Evolutionary conservation across 2,329 filamentous ascomycete species (phyloP).

Genomic region (Chaetothyriales sp.): DNA sequence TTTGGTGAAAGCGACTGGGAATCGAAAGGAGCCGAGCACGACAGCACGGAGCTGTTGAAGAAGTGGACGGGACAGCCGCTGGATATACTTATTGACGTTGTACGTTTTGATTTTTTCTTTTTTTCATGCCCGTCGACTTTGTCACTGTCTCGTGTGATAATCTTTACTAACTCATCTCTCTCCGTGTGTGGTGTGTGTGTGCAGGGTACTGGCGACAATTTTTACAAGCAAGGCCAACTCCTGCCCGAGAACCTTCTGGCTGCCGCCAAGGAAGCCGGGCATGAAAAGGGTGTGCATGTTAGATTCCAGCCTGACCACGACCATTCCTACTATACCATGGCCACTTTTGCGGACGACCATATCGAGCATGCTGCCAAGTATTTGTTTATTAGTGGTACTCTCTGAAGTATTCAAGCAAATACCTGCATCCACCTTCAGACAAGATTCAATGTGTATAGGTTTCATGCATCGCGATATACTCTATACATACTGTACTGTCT

Average conservation of each 20-base stretch:
- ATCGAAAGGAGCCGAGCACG: constrained; percentile 72
- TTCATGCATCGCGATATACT: no score
- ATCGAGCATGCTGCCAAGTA: constrained; percentile 84
- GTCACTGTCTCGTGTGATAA: not conserved
- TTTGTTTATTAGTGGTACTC: constrained; percentile 32
- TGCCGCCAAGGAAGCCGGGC: constrained; percentile 62
- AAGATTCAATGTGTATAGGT: no score
- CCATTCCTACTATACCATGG: constrained; percentile 96
- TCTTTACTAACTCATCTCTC: constrained; percentile 63
- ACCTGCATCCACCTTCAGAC: no score
- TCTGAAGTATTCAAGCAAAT: not conserved
- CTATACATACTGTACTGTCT: no score
- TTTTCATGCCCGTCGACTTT: not conserved
- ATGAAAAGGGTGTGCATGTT: constrained; percentile 56
- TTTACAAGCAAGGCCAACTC: constrained; percentile 87
- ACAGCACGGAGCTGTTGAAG: constrained; percentile 80
- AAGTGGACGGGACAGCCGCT: constrained; percentile 55
- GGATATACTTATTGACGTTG: constrained; percentile 75
- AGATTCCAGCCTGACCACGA: constrained; percentile 87
- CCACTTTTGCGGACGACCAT: constrained; percentile 79
- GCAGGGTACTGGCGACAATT: constrained; percentile 83
- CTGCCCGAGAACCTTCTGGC: constrained; percentile 83
- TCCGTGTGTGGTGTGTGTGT: constrained; percentile 40
- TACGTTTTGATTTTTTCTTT: constrained; percentile 31
- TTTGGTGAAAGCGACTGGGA: constrained; percentile 56